Percentiles rank a stretch among this genome's conserved stretches.
phyloP scores from a whole-genome alignment of 176 grass and related monocot genomes.

The Phoenix dactylifera region DNA sequence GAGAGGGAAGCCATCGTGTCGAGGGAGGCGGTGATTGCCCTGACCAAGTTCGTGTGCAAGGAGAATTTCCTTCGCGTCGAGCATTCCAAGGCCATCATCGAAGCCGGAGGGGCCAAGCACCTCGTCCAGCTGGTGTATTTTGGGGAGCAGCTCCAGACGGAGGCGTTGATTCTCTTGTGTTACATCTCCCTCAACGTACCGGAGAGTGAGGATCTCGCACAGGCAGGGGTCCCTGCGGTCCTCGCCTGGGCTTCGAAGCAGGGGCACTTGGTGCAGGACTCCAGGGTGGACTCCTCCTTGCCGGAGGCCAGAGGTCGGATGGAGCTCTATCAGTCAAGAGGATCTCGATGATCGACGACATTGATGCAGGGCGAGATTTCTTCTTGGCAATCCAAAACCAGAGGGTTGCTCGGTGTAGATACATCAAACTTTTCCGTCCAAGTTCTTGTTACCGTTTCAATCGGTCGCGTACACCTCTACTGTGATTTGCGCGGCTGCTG shows the following conservation, averaged over 20 bases:
- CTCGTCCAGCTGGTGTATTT: conserved; percentile 5
- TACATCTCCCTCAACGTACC: not conserved
- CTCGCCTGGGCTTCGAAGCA: conserved; percentile 6
- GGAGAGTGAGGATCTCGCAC: not conserved
- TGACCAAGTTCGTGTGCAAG: not conserved
- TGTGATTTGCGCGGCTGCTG: too few relatives aligned
- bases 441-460: too few relatives aligned
- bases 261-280: too few relatives aligned
- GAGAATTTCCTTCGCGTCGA: not conserved
- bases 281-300: too few relatives aligned
- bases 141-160: not conserved
- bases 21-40: conserved; percentile 4
- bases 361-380: too few relatives aligned
- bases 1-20: not conserved
- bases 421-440: too few relatives aligned
- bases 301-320: too few relatives aligned
- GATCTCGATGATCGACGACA: too few relatives aligned
- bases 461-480: too few relatives aligned
- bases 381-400: too few relatives aligned
- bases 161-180: conserved; percentile 9
- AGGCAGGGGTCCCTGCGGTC: not conserved
- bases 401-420: too few relatives aligned
- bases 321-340: too few relatives aligned
- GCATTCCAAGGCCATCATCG: conserved; percentile 3
- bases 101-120: conserved; percentile 4